Percentiles rank a stretch among this genome's conserved stretches.
These are phyloP conservation scores for Chlamydomonas incerta DNA, from an alignment of 139 green algal genomes.

Conservation along the genomic window DNA sequence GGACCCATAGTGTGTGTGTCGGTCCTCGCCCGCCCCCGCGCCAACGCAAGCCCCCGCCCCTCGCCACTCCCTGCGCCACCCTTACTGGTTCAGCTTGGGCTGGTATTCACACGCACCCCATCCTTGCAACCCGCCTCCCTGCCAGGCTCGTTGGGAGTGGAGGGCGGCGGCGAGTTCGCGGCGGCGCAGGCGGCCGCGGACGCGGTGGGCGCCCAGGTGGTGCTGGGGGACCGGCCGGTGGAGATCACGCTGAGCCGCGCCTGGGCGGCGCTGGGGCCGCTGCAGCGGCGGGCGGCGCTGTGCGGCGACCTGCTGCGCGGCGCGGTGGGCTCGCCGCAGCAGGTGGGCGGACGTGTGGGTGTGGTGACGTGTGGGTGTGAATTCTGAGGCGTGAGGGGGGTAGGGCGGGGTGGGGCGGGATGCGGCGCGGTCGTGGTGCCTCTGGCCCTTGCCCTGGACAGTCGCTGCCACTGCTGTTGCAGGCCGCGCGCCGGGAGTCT, in stretches of 20 bases:
- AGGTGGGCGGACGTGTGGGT: background rate
- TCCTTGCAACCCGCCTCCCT: too few species aligned
- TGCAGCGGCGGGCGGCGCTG: slow-evolving; percentile 46
- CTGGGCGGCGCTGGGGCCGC: slow-evolving; percentile 70
- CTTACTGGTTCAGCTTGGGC: too few species aligned
- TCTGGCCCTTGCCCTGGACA: too few species aligned
- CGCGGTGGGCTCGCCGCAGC: background rate
- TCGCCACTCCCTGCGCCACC: too few species aligned
- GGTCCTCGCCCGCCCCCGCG: too few species aligned
- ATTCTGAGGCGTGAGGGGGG: background rate
- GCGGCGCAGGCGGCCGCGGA: slow-evolving; percentile 69
- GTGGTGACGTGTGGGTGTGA: too few species aligned
- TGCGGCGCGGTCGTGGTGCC: too few species aligned
- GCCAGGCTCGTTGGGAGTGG: slow-evolving; percentile 46
- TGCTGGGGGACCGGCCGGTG: slow-evolving; percentile 88
- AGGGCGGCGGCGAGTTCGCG: slow-evolving; percentile 72
- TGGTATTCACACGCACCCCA: too few species aligned
- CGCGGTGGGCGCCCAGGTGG: slow-evolving; percentile 66
- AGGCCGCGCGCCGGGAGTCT: too few species aligned
- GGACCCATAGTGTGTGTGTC: too few species aligned
- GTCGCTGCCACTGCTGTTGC: too few species aligned
- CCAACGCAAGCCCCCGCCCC: too few species aligned
- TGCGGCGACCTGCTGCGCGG: slow-evolving; percentile 52
- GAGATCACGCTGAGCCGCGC: slow-evolving; percentile 84
- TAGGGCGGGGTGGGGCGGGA: background rate